Evolutionary conservation across 148 eudicot genomes (phyloP), one percentile per base, ranked within the genome.

Genomic region (Suaeda aralocaspica): DNA sequence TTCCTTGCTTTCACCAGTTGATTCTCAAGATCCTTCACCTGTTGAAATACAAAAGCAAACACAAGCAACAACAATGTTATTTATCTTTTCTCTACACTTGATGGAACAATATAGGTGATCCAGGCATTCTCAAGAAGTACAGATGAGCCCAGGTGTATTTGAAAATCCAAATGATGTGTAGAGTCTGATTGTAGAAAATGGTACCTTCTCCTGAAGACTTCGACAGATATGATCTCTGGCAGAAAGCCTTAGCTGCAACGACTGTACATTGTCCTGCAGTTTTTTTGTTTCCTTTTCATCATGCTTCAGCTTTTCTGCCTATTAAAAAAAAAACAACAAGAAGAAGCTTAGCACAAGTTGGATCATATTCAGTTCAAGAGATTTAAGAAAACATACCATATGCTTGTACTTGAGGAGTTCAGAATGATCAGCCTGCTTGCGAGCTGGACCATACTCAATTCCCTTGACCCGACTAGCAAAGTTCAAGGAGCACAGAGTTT

Each of bases 381-480:
- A 30, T 3, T 28, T 24, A 26, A 0, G 52, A 7, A 55, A 48
- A 59, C 81, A n/a, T 82, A 93, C 98, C 86, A 91, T 72, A 72
- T 91, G 96, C 84, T 91, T 94, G 72, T 91, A 89, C 83, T 94
- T 94, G 13, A 84, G 72, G 50, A 91, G 89, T 81, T 94, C 97
- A 6, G 90, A 70, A 39, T 76, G 42, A 53, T 94, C 98, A 28
- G 86, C 74, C 72, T 94, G 98, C 75, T 85, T 94, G 61, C 91
- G 96, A 42, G 92, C 91, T 72, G 98, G 92, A 56, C 92, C 98
- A 81, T 89, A 83, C 76, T 89, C 98, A 60, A 94, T 84, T 76
- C 97, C 97, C 80, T 88, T 84, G 19, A 94, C 98, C 50, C 97
- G 89, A 42, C 84, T 94, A n/a, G 98, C 98, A 77, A 94, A 94